Base-by-base conservation (phyloP, 805 yeast species). In the Soucietia sequanensis region DNA sequence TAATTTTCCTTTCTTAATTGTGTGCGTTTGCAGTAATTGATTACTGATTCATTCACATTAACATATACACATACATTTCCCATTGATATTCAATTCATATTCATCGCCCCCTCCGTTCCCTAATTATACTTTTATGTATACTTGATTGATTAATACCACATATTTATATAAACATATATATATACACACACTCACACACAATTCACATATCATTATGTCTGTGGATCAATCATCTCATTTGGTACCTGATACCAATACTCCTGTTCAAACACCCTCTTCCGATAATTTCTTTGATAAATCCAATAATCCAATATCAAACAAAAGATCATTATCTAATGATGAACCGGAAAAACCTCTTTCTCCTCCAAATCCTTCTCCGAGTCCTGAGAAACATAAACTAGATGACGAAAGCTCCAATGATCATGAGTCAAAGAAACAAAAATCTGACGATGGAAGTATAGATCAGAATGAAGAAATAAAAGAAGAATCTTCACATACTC, bases 331-430 rank as follows among this genome's bases (percentile, higher is more conserved):
- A 12, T 34, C 30, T 23, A 30, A 30, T 15, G 19, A 19, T 10
- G 40, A 50, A 30, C 58, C 62, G 0, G 68, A 60, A 33, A 63
- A 61, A 39, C 73, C 70, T 9, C 60, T 60, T 30, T 68, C 70
- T 27, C 76, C 70, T 11, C 75, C 73, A 6, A 59, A 64, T 27
- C 72, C 73, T 2, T 63, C 70, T 4, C 76, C 76, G 6, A 57
- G 65, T 17, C 70, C 70, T 0, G 65, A 54, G 29, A 58, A 63
- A 43, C 60, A 56, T 37, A 52, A 52, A 37, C 38, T 56, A 37
- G 60, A 60, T 21, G 60, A 56, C 6, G 60, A 51, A 4, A 50
- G 41, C 8, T n/a, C n/a, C n/a, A 15, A 15, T 27, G 50, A 47
- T 17, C 47, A 35, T 4, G 48, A 40, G 5, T 33, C 35, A n/a